phyloP scores from a whole-genome alignment of 345 rosid species.

The Populus ilicifolia region DNA sequence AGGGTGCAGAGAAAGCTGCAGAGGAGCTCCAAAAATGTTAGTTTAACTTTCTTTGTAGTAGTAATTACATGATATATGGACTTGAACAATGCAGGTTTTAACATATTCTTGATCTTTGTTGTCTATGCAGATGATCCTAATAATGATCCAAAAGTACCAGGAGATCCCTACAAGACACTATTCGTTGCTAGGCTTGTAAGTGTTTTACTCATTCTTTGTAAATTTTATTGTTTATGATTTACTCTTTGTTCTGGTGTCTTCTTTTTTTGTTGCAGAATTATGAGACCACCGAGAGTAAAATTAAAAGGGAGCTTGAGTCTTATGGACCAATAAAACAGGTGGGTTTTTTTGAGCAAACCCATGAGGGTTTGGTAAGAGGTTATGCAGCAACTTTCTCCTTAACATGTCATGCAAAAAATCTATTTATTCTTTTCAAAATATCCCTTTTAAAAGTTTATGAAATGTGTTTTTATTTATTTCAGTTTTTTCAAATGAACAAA shows the following conservation, averaged over 20 bases:
- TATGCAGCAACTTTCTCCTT: slow-evolving; percentile 27
- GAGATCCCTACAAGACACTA: slow-evolving; percentile 97
- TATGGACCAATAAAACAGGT: slow-evolving; percentile 99
- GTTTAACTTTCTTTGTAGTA: slow-evolving; percentile 14
- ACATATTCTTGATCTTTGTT: slow-evolving; percentile 1
- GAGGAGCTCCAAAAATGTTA: slow-evolving; percentile 77
- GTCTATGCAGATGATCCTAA: slow-evolving; percentile 71
- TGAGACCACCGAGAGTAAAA: slow-evolving; percentile 92
- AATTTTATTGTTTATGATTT: slow-evolving; percentile 2
- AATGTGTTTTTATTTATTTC: background rate
- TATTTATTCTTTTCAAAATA: background rate
- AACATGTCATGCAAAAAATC: slow-evolving; percentile 17
- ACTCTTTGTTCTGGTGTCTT: slow-evolving; percentile 13
- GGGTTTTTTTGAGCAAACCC: slow-evolving; percentile 64
- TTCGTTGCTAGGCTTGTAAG: slow-evolving; percentile 95
- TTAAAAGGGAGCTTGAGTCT: slow-evolving; percentile 99
- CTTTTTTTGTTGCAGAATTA: slow-evolving; percentile 64
- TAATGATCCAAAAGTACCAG: slow-evolving; percentile 69
- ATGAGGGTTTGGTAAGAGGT: slow-evolving; percentile 82
- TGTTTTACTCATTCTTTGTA: slow-evolving; percentile 4
- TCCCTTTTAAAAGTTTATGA: background rate
- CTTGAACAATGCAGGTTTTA: slow-evolving; percentile 1
- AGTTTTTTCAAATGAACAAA: background rate
- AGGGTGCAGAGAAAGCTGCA: slow-evolving; percentile 78
- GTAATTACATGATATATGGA: background rate